phyloP scores from a whole-genome alignment of 768 basidiomycete species.

The Boletus sp. region DNA sequence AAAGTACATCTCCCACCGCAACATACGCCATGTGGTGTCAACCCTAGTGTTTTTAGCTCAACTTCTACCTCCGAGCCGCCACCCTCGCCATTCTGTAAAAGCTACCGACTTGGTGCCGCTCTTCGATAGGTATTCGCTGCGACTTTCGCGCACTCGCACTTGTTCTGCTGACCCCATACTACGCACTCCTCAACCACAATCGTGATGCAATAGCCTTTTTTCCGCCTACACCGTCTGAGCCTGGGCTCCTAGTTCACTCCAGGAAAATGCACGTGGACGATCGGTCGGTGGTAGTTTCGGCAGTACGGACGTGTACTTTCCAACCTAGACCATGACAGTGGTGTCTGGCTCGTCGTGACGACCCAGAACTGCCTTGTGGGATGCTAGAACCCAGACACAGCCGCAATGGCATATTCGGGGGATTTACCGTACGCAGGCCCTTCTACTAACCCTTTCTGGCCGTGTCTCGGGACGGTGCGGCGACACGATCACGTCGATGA shows the following conservation, averaged over 20 bases:
- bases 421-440: slow-evolving; percentile 10
- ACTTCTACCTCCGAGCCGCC: background rate
- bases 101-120: background rate
- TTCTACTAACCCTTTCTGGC: background rate
- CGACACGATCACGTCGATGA: slow-evolving; percentile 8
- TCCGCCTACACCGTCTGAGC: background rate
- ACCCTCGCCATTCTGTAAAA: slow-evolving; percentile 3
- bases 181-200: slow-evolving; percentile 1
- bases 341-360: background rate
- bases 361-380: background rate
- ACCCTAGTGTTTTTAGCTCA: background rate
- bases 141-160: background rate
- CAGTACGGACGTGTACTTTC: slow-evolving; percentile 2
- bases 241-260: slow-evolving; percentile 5
- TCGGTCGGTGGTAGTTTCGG: slow-evolving; percentile 24
- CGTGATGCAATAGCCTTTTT: background rate
- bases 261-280: slow-evolving; percentile 2
- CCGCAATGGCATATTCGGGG: slow-evolving; percentile 1
- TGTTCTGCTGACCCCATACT: background rate
- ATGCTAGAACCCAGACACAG: slow-evolving; percentile 2
- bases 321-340: background rate
- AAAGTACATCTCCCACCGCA: slow-evolving; percentile 1
- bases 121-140: background rate
- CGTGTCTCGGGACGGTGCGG: background rate
- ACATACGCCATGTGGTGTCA: slow-evolving; percentile 2